Base-by-base conservation (phyloP, 305 asterid species). In the Solanum hybrid region DNA sequence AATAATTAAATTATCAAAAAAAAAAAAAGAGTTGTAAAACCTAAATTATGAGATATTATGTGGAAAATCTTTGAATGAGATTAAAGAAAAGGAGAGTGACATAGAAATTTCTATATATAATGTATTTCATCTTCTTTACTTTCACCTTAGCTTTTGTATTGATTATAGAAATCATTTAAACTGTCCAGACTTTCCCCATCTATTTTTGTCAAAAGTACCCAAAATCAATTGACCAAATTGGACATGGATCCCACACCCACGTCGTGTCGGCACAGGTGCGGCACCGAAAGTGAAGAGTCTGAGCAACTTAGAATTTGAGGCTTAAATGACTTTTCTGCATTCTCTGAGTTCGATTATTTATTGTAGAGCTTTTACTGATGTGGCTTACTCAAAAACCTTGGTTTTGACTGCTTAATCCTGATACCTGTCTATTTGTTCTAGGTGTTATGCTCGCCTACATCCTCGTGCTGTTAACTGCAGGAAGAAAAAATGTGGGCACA, bases 381-480 rank as follows among this genome's bases (percentile, higher is more conserved):
- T 8, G 71, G 26, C 87, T 16, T 42, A 4, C 10, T 33, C 36
- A 18, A 46, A 11, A 16, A 51, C 40, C 29, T 18, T 83, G 39
- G 13, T 16, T 34, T 69, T 3, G 18, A 29, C 6, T 84, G 35
- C 20, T 51, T 84, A 5, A 10, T 84, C 42, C 75, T 51, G 40
- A 51, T 18, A 31, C 87, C 11, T 84, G 20, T n/a, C 40, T 0
- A 84, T 28, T 29, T 84, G 75, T 86, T 84, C 16, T 89, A 92
- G 95, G 88, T 93, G 95, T 82, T 93, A 93, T 57, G 95, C 95
- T 11, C 94, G 94, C 34, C 91, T 93, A 85, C 95, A 92, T 86
- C 95, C 94, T 31, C 94, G 95, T 76, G 95, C 94, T 82, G 94
- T 92, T 0, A 93, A 93, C 90, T 92, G 95, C 42, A 92, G 95